Base-by-base conservation (phyloP, 1,284 basidiomycete species). In the Irpex rosettiformis region DNA sequence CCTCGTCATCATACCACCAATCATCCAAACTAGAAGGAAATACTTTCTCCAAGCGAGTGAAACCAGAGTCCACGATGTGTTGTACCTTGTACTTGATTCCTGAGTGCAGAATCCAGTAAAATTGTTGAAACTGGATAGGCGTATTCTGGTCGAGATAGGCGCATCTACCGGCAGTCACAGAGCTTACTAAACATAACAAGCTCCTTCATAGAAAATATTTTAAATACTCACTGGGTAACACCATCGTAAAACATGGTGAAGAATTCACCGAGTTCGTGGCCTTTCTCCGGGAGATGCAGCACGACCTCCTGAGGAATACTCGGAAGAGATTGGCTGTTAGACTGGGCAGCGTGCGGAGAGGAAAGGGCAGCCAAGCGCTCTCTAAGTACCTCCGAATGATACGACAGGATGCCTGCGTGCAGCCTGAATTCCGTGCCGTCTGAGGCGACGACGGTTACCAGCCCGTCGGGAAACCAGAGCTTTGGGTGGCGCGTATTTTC, bases 391-490 rank as follows among this genome's bases (percentile, higher is more conserved):
- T 51, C 45, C 16, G 55, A 56, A 29, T 56, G 55, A 25, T n/a
- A 28, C 43, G 55, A 25, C 13, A 57, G 28, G 29, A 57, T 37
- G 11, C 55, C 55, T 13, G 27, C 21, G 28, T 57, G 55, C 22
- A 57, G 16, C 18, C 30, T 30, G 43, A 58, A 61, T 13, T 33
- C 8, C 27, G 42, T 40, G 22, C 33, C 40, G 10, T 52, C 52
- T 4, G 18, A 42, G 2, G 60, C 54, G 16, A 59, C 25, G 24
- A 63, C 11, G 30, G 59, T 33, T 54, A 56, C 16, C 24, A 43
- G 51, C 16, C 60, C 62, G 33, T 63, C 62, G 7, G 60, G 52
- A 37, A 54, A 59, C 60, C 60, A 63, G 22, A 60, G 40, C 18
- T 18, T 8, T 16, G 43, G 43, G 22, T 47, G 43, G 22, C 43